Conservation (phyloP, 1,139 yeast species). For the Kodamaea plutei region DNA sequence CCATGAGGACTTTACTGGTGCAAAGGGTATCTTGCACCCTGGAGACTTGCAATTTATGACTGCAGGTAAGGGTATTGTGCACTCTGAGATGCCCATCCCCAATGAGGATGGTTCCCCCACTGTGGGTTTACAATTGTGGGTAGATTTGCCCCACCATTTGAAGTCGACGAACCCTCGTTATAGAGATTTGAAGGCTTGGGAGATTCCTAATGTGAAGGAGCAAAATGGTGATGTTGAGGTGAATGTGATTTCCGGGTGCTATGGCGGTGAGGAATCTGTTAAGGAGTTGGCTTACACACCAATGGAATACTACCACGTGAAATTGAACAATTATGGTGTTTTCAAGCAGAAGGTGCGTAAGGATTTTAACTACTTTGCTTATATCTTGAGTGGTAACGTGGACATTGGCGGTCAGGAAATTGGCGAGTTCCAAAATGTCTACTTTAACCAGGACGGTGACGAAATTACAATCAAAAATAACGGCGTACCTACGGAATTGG, state of each 20-base stretch:
- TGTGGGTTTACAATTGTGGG: conserved; percentile 87
- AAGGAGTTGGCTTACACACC: conserved; percentile 84
- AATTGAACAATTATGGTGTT: conserved; percentile 63
- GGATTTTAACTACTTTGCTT: conserved; percentile 70
- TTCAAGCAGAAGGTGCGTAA: conserved; percentile 59
- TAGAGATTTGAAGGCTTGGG: conserved; percentile 68
- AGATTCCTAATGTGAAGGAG: conserved; percentile 59
- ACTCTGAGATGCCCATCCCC: conserved; percentile 80
- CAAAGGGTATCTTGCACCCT: conserved; percentile 68
- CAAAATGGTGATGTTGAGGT: conserved; percentile 68
- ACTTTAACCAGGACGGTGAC: conserved; percentile 66
- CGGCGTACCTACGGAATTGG: conserved; percentile 46
- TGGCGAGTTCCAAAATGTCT: conserved; percentile 50
- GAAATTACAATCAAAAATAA: conserved; percentile 39
- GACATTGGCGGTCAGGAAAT: conserved; percentile 40
- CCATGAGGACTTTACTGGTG: conserved; percentile 90
- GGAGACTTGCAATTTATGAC: conserved; percentile 96
- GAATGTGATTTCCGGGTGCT: conserved; percentile 72
- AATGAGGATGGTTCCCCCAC: conserved; percentile 53
- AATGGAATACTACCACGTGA: conserved; percentile 67
- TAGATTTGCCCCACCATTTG: conserved; percentile 70
- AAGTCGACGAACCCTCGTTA: conserved; percentile 75
- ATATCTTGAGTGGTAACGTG: conserved; percentile 60
- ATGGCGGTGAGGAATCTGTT: conserved; percentile 70
- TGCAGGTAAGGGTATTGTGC: conserved; percentile 87